These are phyloP conservation scores for Athelia psychrophila DNA, from an alignment of 1,284 basidiomycete species.

Conservation along the genomic window DNA sequence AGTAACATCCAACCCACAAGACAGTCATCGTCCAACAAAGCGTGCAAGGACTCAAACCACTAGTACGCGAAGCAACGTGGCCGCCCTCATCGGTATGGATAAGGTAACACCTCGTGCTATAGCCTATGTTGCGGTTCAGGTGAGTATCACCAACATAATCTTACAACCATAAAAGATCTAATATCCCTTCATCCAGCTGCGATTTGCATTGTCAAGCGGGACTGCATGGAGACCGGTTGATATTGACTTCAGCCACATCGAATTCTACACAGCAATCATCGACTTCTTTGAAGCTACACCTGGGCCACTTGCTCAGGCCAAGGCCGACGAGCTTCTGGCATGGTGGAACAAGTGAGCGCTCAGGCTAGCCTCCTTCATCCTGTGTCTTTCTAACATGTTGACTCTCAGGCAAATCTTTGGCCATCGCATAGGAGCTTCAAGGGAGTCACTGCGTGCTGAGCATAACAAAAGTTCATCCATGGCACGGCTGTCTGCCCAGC, in stretches of 20 bases:
- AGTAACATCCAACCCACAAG: constrained; percentile 2
- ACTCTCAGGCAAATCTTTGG: not conserved
- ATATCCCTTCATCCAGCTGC: constrained; percentile 12
- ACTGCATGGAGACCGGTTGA: constrained; percentile 13
- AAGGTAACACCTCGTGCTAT: constrained; percentile 22
- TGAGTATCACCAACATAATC: constrained; percentile 6
- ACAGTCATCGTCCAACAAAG: constrained; percentile 5
- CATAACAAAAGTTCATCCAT: no score
- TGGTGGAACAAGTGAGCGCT: constrained; percentile 20
- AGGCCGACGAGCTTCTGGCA: constrained; percentile 10
- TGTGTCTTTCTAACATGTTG: not conserved
- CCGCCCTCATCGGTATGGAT: constrained; percentile 16
- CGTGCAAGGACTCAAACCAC: not conserved
- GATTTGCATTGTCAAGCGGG: constrained; percentile 17
- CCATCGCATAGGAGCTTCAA: not conserved
- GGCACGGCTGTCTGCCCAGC: no score
- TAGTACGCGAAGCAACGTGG: constrained; percentile 14
- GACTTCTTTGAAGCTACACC: constrained; percentile 21
- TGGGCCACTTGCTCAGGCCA: constrained; percentile 10
- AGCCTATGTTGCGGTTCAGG: constrained; percentile 26
- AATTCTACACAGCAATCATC: constrained; percentile 20
- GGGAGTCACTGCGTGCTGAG: not conserved
- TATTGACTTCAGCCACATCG: constrained; percentile 18
- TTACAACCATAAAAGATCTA: not conserved
- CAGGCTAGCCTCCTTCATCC: not conserved